These are phyloP conservation scores for Beauveria pseudobassiana DNA, from an alignment of 2,329 filamentous ascomycete genomes.

Conservation along the genomic window DNA sequence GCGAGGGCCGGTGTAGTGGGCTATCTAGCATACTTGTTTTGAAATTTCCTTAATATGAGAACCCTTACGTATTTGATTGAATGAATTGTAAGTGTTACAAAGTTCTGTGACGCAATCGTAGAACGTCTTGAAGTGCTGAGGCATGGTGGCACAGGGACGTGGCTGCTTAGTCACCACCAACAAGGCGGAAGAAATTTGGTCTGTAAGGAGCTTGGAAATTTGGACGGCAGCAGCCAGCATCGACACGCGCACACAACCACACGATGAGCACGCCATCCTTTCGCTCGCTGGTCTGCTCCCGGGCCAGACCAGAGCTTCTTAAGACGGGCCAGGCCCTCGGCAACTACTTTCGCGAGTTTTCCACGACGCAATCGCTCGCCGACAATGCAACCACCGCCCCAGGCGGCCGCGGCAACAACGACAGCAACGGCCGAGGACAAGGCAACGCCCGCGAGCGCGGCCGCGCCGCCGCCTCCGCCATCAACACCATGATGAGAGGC, in stretches of 20 bases:
- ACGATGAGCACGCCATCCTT: constrained; percentile 31
- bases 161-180: constrained; percentile 7
- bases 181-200: constrained; percentile 7
- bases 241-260: constrained; percentile 13
- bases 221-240: background rate
- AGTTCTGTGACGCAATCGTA: background rate
- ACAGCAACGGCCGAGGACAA: background rate
- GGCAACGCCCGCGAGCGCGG: constrained; percentile 23
- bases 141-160: background rate
- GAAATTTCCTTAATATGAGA: constrained; percentile 6
- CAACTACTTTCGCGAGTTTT: constrained; percentile 30
- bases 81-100: background rate
- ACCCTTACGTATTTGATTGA: background rate
- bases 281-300: constrained; percentile 27
- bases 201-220: constrained; percentile 2
- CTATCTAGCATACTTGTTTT: constrained; percentile 4
- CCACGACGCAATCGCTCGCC: constrained; percentile 29
- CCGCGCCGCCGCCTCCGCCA: constrained; percentile 27
- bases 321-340: constrained; percentile 24
- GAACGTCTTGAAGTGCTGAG: too few species aligned
- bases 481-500: constrained; percentile 23
- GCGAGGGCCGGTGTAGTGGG: background rate
- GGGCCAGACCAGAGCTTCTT: constrained; percentile 27
- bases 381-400: constrained; percentile 14
- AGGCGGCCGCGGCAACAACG: constrained; percentile 10